These are phyloP conservation scores for Plasmodiophora brassicae DNA, from an alignment of 208 protist genomes.

Conservation along the genomic window DNA sequence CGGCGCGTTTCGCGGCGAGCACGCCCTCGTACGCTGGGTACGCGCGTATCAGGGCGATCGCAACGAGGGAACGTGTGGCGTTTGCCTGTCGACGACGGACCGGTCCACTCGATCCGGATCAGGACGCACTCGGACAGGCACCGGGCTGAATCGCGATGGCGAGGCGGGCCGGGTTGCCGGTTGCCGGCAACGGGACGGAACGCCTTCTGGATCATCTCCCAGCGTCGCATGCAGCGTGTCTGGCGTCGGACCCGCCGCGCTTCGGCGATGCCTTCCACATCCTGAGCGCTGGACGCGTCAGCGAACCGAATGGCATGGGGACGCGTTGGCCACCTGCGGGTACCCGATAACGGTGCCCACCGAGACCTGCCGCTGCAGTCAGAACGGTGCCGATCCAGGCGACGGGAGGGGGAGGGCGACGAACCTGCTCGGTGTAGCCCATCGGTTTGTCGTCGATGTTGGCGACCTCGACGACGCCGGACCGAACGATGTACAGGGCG, in stretches of 20 bases:
- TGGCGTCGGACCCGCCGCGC: neutral
- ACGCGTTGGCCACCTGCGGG: too few relatives aligned
- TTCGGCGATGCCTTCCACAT: neutral
- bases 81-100: too few relatives aligned
- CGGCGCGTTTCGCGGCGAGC: too few relatives aligned
- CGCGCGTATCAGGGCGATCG: too few relatives aligned
- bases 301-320: too few relatives aligned
- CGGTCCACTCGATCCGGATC: too few relatives aligned
- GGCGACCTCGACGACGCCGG: neutral
- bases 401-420: too few relatives aligned
- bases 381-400: too few relatives aligned
- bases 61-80: too few relatives aligned
- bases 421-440: neutral
- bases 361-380: neutral
- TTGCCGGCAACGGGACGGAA: neutral
- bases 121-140: neutral
- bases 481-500: neutral
- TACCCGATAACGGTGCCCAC: neutral
- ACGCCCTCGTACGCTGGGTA: too few relatives aligned
- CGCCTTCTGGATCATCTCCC: neutral
- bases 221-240: neutral
- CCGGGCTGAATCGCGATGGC: neutral
- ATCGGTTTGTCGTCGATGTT: constrained; percentile 4
- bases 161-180: neutral
- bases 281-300: too few relatives aligned